These are phyloP conservation scores for Penstemon barbatus DNA, from an alignment of 257 asterid species.

Conservation along the genomic window DNA sequence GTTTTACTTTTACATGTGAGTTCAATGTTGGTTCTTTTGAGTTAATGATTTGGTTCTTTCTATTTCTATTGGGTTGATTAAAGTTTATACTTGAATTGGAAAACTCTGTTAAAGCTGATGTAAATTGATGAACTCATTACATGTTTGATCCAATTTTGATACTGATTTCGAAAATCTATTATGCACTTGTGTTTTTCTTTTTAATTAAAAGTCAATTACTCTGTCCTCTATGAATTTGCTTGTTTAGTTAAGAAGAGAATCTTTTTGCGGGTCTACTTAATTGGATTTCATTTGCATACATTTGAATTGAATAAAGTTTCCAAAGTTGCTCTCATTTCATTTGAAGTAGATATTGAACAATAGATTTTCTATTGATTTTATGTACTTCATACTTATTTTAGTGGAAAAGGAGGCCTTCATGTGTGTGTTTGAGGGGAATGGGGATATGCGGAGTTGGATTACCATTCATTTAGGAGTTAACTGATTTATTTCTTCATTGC, in stretches of 20 bases:
- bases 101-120: not conserved
- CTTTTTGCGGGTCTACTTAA: not conserved
- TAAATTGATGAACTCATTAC: slow-evolving; percentile 11
- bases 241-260: not conserved
- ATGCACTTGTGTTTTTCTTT: not conserved
- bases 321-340: not conserved
- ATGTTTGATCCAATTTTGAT: not conserved
- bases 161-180: no score
- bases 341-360: not conserved
- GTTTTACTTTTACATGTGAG: not conserved
- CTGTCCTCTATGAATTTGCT: not conserved
- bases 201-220: not conserved
- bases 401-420: no score
- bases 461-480: not conserved
- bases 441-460: no score
- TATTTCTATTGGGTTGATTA: not conserved
- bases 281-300: not conserved
- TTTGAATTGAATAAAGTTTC: not conserved
- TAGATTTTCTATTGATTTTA: no score
- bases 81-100: not conserved
- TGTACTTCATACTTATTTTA: not conserved
- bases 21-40: not conserved
- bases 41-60: not conserved
- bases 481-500: not conserved
- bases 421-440: no score